A percentile compares a stretch with the other conserved stretches of the same genome.
phyloP scores from a whole-genome alignment of 805 yeast species.

The Yarrowia sp. region DNA sequence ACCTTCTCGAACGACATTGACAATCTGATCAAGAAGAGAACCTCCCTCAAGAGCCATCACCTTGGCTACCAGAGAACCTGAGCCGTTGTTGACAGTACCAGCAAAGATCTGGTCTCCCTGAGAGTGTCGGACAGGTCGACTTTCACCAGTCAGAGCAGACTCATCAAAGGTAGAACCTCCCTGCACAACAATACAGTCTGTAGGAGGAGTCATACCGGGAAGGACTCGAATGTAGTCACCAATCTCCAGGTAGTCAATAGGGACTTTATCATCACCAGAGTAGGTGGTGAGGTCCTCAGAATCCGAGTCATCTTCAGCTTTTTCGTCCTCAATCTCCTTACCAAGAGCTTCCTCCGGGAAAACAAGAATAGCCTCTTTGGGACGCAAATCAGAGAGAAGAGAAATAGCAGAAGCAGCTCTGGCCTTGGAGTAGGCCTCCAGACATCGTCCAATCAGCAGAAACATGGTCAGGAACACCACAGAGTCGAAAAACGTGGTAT shows the following conservation, averaged over 20 bases:
- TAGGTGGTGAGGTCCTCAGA: not conserved
- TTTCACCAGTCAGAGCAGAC: constrained; percentile 86
- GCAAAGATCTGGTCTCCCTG: constrained; percentile 68
- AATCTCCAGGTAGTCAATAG: constrained; percentile 60
- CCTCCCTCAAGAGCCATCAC: constrained; percentile 59
- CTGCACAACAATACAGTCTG: constrained; percentile 67
- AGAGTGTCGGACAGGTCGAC: constrained; percentile 52
- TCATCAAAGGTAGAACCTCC: constrained; percentile 87
- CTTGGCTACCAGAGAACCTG: constrained; percentile 52
- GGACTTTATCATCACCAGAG: constrained; percentile 29
- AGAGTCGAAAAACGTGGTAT: constrained; percentile 73
- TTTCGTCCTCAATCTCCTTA: not conserved
- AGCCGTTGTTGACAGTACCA: constrained; percentile 68
- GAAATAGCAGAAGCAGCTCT: constrained; percentile 67
- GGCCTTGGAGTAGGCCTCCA: constrained; percentile 64
- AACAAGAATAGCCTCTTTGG: constrained; percentile 49
- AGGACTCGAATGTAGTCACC: constrained; percentile 67
- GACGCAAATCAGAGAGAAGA: constrained; percentile 52
- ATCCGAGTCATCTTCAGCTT: not conserved
- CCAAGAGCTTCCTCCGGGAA: not conserved
- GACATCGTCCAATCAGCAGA: constrained; percentile 63
- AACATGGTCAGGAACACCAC: constrained; percentile 75
- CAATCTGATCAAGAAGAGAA: constrained; percentile 68
- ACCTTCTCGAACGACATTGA: constrained; percentile 67
- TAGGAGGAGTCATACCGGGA: constrained; percentile 54